Evolutionary conservation across 2,329 filamentous ascomycete genomes (phyloP).

Genomic region (Orbilia oligospora): DNA sequence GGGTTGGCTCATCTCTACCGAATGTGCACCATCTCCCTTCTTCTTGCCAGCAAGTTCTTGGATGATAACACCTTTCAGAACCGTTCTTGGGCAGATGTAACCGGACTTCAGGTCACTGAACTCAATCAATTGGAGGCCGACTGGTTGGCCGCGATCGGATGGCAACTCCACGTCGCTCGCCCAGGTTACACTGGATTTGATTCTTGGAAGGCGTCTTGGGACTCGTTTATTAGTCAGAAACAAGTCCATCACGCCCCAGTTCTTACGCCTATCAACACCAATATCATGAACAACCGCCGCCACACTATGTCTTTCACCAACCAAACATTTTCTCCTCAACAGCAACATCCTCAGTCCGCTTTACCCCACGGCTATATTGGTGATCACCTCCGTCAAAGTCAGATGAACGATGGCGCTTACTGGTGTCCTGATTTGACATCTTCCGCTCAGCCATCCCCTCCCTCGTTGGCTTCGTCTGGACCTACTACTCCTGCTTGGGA

Average conservation of each 20-base stretch:
- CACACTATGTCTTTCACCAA: conserved; percentile 69
- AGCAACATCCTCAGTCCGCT: conserved; percentile 67
- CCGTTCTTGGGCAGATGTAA: conserved; percentile 95
- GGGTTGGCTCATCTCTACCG: conserved; percentile 83
- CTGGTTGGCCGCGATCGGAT: conserved; percentile 86
- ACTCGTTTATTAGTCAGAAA: conserved; percentile 72
- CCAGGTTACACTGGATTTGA: conserved; percentile 80
- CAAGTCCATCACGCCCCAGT: conserved; percentile 64
- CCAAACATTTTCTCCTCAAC: conserved; percentile 70
- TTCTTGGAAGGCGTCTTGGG: conserved; percentile 77
- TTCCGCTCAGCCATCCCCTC: conserved; percentile 69
- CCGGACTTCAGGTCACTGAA: conserved; percentile 85
- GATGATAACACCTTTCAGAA: conserved; percentile 99
- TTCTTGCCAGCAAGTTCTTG: conserved; percentile 93
- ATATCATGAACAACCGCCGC: conserved; percentile 69
- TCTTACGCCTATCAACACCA: conserved; percentile 77
- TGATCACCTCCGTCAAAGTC: conserved; percentile 64
- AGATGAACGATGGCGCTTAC: conserved; percentile 68
- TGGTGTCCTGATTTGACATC: conserved; percentile 63
- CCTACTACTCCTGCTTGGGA: conserved; percentile 72
- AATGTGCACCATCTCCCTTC: conserved; percentile 84
- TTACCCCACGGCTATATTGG: conserved; percentile 60
- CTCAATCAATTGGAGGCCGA: conserved; percentile 88
- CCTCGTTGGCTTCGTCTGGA: conserved; percentile 72
- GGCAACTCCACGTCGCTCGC: conserved; percentile 88